phyloP scores from a whole-genome alignment of 2,329 filamentous ascomycete species.

The Lecanicillium sp. region DNA sequence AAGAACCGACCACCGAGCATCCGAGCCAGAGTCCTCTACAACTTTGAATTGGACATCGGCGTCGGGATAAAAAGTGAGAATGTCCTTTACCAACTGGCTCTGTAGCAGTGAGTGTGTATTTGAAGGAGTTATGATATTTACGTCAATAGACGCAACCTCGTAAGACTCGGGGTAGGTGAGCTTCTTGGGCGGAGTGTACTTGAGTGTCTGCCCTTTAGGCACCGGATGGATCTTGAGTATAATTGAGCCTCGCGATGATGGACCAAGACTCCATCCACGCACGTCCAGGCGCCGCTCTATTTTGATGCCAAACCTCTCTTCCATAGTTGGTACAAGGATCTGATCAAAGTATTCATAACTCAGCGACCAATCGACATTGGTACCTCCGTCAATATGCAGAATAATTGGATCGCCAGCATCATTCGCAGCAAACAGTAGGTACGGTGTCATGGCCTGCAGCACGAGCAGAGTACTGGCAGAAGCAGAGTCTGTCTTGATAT shows the following conservation, averaged over 20 bases:
- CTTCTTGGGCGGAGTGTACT: constrained; percentile 19
- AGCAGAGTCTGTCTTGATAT: constrained; percentile 38
- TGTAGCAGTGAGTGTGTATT: constrained; percentile 33
- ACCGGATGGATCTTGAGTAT: constrained; percentile 31
- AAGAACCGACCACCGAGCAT: constrained; percentile 45
- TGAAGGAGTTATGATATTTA: constrained; percentile 41
- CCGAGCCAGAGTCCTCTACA: constrained; percentile 42
- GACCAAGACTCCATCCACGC: constrained; percentile 45
- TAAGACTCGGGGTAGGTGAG: constrained; percentile 18
- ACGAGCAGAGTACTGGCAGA: constrained; percentile 49
- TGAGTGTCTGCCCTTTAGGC: constrained; percentile 25
- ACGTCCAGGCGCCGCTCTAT: constrained; percentile 35
- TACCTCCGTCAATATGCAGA: constrained; percentile 47
- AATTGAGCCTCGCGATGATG: constrained; percentile 31
- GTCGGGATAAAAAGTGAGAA: constrained; percentile 33
- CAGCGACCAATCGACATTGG: constrained; percentile 47
- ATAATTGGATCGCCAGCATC: constrained; percentile 33
- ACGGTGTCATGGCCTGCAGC: constrained; percentile 52
- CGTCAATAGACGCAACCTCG: constrained; percentile 37
- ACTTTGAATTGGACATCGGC: constrained; percentile 35
- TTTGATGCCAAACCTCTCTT: constrained; percentile 38
- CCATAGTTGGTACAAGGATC: constrained; percentile 46
- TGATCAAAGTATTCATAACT: constrained; percentile 57
- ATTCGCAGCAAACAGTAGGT: constrained; percentile 45
- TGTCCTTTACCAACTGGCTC: constrained; percentile 27